These are phyloP conservation scores for Acanthamoeba culbertsoni DNA, from an alignment of 208 protist species.

Conservation along the genomic window DNA sequence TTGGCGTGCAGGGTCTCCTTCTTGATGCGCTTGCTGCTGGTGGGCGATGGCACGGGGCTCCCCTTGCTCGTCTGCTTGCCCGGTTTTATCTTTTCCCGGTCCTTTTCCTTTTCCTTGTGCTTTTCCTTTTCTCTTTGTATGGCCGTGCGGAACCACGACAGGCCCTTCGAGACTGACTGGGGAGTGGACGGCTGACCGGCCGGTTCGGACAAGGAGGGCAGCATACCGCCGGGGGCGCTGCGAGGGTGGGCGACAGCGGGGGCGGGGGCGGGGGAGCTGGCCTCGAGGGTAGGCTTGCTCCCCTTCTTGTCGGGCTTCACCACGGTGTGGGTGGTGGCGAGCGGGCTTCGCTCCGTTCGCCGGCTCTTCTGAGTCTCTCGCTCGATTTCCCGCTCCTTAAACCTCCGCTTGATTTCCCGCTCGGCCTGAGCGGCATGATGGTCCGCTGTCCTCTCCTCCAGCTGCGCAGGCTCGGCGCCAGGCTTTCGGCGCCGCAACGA, in stretches of 20 bases:
- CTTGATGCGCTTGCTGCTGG: not conserved
- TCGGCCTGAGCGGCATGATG: not conserved
- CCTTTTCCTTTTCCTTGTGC: not conserved
- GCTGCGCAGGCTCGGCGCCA: no score
- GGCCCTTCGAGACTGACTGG: not conserved
- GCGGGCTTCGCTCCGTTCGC: not conserved
- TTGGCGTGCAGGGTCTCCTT: not conserved
- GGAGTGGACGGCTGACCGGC: not conserved
- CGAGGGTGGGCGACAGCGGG: not conserved
- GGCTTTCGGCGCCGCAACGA: not conserved
- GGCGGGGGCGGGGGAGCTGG: not conserved
- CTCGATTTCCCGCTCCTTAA: not conserved
- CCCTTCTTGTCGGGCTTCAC: not conserved
- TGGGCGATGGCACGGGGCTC: not conserved
- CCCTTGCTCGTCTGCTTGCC: not conserved
- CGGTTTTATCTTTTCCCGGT: not conserved
- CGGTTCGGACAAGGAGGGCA: not conserved
- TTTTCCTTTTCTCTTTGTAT: slow-evolving; percentile 25
- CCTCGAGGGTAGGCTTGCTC: not conserved
- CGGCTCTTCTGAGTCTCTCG: not conserved
- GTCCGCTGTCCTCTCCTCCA: not conserved
- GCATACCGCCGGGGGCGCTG: not conserved
- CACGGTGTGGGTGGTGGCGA: not conserved
- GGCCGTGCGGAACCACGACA: not conserved
- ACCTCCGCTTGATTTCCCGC: not conserved